phyloP scores from a whole-genome alignment of 208 protist species.

The Lotmaria passim region DNA sequence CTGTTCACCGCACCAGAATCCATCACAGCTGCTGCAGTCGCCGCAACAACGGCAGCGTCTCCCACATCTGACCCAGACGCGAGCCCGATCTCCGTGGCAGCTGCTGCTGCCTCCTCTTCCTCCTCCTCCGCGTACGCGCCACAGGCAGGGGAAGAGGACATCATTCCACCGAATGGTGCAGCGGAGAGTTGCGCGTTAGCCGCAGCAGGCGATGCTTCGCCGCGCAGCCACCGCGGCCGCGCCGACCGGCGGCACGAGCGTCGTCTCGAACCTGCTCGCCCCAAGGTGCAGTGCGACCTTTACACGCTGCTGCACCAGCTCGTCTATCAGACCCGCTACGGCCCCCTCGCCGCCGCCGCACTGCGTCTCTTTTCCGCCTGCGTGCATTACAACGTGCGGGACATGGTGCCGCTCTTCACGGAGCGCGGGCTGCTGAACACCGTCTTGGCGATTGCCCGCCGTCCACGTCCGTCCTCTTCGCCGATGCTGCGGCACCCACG shows the following conservation, averaged over 20 bases:
- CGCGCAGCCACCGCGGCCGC: not conserved
- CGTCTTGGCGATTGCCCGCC: slow-evolving; percentile 52
- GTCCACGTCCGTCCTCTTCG: not conserved
- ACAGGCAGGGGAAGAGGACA: not conserved
- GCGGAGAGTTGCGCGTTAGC: too few relatives aligned
- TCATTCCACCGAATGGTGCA: too few relatives aligned
- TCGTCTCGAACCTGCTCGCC: slow-evolving; percentile 2
- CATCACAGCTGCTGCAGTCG: not conserved
- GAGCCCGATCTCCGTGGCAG: slow-evolving; percentile 5
- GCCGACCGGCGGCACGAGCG: not conserved
- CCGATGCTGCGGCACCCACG: not conserved
- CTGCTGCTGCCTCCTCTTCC: not conserved
- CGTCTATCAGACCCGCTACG: slow-evolving; percentile 63
- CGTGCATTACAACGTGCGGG: slow-evolving; percentile 82
- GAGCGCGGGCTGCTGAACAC: slow-evolving; percentile 79
- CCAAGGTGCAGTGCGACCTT: slow-evolving; percentile 44
- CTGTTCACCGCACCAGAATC: slow-evolving; percentile 16
- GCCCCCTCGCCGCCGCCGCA: slow-evolving; percentile 47
- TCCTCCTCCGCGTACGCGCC: too few relatives aligned
- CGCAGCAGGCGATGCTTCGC: not conserved
- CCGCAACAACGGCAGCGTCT: not conserved
- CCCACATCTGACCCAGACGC: not conserved
- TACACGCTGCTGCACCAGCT: slow-evolving; percentile 66
- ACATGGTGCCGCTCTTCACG: slow-evolving; percentile 79
- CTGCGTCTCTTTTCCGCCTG: slow-evolving; percentile 69